Evolutionary conservation across 2,329 filamentous ascomycete species (phyloP).

Genomic region (Onygenales sp.): DNA sequence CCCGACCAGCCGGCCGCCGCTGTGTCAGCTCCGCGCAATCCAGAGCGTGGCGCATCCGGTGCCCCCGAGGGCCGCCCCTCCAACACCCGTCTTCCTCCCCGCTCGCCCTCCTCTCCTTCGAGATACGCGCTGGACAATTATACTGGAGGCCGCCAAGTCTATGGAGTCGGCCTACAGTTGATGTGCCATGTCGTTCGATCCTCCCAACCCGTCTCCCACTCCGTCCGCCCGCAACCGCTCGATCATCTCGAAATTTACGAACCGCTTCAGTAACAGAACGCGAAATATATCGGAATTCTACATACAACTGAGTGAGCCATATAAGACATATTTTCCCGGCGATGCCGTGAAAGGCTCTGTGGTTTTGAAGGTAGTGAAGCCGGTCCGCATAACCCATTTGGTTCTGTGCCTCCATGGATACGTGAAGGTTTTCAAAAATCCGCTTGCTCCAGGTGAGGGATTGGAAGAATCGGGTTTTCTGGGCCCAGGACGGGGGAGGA

Average conservation of each 20-base stretch:
- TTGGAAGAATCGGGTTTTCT: constrained; percentile 41
- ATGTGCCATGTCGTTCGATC: constrained; percentile 34
- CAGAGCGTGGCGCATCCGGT: neutral
- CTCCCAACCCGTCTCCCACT: constrained; percentile 23
- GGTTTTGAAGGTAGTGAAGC: constrained; percentile 50
- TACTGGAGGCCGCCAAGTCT: constrained; percentile 11
- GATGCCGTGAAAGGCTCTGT: constrained; percentile 54
- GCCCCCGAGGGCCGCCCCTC: neutral
- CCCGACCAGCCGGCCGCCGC: neutral
- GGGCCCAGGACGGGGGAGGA: constrained; percentile 45
- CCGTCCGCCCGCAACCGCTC: constrained; percentile 33
- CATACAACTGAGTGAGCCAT: constrained; percentile 54
- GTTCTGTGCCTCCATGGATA: constrained; percentile 55
- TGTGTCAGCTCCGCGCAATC: neutral
- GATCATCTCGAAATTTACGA: constrained; percentile 46
- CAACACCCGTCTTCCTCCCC: neutral
- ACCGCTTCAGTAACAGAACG: constrained; percentile 43
- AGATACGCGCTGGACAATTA: neutral
- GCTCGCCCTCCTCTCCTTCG: neutral
- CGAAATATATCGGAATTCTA: constrained; percentile 53
- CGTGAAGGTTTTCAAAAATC: constrained; percentile 56
- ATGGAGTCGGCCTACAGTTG: constrained; percentile 24
- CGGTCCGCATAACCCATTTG: constrained; percentile 54
- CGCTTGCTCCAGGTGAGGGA: constrained; percentile 46
- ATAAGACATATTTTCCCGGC: constrained; percentile 53